Conservation (phyloP, 2,329 filamentous ascomycete genomes). For the Chaetothyriales sp. region DNA sequence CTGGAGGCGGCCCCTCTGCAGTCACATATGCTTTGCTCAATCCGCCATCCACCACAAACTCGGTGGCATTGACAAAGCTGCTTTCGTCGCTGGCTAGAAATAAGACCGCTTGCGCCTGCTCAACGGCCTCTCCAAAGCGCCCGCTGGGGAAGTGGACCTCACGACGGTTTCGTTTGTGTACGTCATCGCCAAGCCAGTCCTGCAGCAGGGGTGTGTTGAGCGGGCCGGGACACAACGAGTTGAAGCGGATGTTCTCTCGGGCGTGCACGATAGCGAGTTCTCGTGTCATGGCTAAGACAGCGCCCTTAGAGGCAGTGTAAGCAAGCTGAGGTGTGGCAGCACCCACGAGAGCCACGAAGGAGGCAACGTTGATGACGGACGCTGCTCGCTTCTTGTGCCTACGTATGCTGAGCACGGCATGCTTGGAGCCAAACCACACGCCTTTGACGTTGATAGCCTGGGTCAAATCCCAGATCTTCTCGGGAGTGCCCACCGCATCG, state of each 20-base stretch:
- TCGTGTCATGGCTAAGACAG: constrained; percentile 76
- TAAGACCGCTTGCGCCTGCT: constrained; percentile 79
- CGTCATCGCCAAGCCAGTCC: constrained; percentile 83
- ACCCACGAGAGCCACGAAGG: constrained; percentile 18
- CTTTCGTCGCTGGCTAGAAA: constrained; percentile 80
- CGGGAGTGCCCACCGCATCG: constrained; percentile 69
- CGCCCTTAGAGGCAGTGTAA: constrained; percentile 89
- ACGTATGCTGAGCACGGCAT: constrained; percentile 70
- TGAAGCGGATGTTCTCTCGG: constrained; percentile 76
- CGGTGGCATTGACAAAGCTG: constrained; percentile 78
- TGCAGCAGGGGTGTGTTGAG: constrained; percentile 85
- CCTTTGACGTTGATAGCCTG: constrained; percentile 95
- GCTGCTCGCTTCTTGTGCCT: constrained; percentile 64
- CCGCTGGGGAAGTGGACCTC: constrained; percentile 83
- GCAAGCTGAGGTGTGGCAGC: constrained; percentile 33
- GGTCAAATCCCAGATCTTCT: constrained; percentile 87
- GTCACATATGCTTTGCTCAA: constrained; percentile 84
- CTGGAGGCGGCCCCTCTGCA: constrained; percentile 42
- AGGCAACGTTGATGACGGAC: constrained; percentile 28
- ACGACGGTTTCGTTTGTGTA: constrained; percentile 63
- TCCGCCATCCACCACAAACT: constrained; percentile 91
- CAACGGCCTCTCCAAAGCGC: constrained; percentile 82
- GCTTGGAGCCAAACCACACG: constrained; percentile 93
- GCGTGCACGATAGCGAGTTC: constrained; percentile 84
- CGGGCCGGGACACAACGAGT: constrained; percentile 77